phyloP scores from a whole-genome alignment of 2,329 filamentous ascomycete species.

The Neofusicoccum ribis region DNA sequence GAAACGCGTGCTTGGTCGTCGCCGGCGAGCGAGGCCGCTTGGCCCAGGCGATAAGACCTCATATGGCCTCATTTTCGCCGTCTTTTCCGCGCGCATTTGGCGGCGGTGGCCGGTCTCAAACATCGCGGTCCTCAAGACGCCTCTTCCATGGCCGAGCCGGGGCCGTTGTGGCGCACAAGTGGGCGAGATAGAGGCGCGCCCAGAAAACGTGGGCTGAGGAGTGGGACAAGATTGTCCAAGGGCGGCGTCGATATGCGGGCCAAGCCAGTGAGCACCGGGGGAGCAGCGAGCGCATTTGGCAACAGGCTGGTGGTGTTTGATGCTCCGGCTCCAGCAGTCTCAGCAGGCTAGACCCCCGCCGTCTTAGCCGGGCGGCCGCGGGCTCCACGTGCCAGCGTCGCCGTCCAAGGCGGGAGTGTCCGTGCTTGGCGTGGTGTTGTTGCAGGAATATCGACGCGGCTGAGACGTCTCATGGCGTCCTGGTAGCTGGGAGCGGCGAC shows the following conservation, averaged over 20 bases:
- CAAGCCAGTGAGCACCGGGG: neutral
- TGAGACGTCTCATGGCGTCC: slow-evolving; percentile 16
- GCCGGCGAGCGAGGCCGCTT: neutral
- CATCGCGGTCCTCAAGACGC: neutral
- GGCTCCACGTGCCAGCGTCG: neutral
- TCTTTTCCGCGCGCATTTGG: neutral
- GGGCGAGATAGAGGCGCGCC: neutral
- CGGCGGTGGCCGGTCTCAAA: neutral
- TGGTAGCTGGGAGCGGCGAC: neutral
- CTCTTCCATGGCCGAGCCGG: neutral
- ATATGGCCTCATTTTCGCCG: neutral
- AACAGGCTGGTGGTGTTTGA: neutral
- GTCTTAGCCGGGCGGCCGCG: neutral
- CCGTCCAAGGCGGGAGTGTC: neutral
- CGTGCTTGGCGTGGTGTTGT: slow-evolving; percentile 4
- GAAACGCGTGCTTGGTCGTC: neutral
- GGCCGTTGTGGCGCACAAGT: neutral
- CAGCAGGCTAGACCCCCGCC: neutral
- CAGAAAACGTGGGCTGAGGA: neutral
- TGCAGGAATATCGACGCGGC: slow-evolving; percentile 1
- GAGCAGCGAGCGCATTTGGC: neutral
- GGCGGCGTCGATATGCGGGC: neutral
- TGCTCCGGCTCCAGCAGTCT: slow-evolving; percentile 9
- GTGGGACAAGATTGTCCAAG: neutral
- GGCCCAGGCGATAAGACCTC: neutral